Evolutionary conservation across 768 basidiomycete species (phyloP), one percentile per base, ranked within the genome.

Genomic region (Fomitopsis pulvina): DNA sequence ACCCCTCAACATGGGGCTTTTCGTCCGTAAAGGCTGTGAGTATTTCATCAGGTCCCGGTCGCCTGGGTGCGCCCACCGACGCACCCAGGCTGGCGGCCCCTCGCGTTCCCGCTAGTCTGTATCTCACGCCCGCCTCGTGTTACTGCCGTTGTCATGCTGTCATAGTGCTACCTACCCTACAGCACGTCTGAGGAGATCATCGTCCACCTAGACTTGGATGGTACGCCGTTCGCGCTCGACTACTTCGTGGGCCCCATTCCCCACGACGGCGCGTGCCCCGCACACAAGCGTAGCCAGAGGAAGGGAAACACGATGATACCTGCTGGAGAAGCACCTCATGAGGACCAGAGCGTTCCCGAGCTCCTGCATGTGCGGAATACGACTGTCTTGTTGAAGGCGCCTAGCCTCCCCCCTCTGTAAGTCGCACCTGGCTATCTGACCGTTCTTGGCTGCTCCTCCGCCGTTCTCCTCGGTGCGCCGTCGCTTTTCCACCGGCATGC

Each of bases 211-310:
- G 62, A 68, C 51, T 54, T 59, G 14, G 70, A 66, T 22, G 66
- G 70, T 40, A 63, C 63, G 47, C 81, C 84, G n/a, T 80, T 78
- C 61, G 77, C 82, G 40, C 59, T 90, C 47, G 83, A 88, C 61
- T 85, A 89, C 62, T 87, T 85, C 57, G 70, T 89, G 21, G 74
- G 74, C 29, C 80, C 87, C 27, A 70, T 80, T 38, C 78, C 84
- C n/a, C 79, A 76, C 60, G 75, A 85, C 59, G 87, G 85, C 50
- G 65, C 78, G 32, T 92, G 89, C 61, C 79, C 78, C 2, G 45
- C 18, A 14, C 25, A 18, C 30, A 32, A 30, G 10, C 41, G 41
- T 5, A 37, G 34, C 14, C 34, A 16, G 5, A 38, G n/a, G 18
- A 32, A 29, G n/a, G 21, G 38, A 39, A 40, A 22, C 40, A 47